Evolutionary conservation across 2,329 filamentous ascomycete genomes (phyloP).

Genomic region (Nothophoma quercina): DNA sequence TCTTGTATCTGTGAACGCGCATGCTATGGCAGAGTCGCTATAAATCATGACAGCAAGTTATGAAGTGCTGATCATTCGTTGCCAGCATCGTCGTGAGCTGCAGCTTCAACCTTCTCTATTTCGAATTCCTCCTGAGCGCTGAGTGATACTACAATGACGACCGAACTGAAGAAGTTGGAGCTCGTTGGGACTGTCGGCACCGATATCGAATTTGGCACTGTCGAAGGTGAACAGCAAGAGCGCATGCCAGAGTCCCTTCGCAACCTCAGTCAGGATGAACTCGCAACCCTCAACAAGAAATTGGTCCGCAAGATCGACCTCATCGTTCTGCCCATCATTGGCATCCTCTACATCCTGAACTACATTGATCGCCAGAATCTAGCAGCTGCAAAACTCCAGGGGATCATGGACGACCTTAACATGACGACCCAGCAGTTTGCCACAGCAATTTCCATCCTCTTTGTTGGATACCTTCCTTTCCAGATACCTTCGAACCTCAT

Average conservation of each 20-base stretch:
- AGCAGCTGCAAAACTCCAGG: conserved; percentile 28
- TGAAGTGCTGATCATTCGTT: conserved; percentile 11
- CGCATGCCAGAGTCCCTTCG: conserved; percentile 27
- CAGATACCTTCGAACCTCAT: conserved; percentile 31
- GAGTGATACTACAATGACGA: conserved; percentile 11
- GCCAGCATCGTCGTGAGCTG: conserved; percentile 2
- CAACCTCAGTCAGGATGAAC: conserved; percentile 24
- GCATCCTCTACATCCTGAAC: conserved; percentile 31
- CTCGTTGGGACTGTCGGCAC: conserved; percentile 10
- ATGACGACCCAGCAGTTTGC: conserved; percentile 30
- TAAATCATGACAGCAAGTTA: conserved; percentile 10
- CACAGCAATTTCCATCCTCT: conserved; percentile 63
- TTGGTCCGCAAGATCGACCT: conserved; percentile 27
- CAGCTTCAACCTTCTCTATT: not conserved
- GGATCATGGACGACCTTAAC: conserved; percentile 31
- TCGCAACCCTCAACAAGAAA: conserved; percentile 24
- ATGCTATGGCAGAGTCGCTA: conserved; percentile 4
- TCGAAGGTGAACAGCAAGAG: too few species aligned
- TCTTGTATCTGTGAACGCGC: conserved; percentile 1
- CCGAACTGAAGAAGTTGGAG: conserved; percentile 14
- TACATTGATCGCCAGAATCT: conserved; percentile 33
- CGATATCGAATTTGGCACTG: conserved; percentile 10
- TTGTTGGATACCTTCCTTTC: conserved; percentile 47
- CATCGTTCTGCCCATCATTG: conserved; percentile 28
- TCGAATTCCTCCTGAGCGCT: not conserved